phyloP scores from a whole-genome alignment of 1,284 basidiomycete species.

The Malassezia equina region DNA sequence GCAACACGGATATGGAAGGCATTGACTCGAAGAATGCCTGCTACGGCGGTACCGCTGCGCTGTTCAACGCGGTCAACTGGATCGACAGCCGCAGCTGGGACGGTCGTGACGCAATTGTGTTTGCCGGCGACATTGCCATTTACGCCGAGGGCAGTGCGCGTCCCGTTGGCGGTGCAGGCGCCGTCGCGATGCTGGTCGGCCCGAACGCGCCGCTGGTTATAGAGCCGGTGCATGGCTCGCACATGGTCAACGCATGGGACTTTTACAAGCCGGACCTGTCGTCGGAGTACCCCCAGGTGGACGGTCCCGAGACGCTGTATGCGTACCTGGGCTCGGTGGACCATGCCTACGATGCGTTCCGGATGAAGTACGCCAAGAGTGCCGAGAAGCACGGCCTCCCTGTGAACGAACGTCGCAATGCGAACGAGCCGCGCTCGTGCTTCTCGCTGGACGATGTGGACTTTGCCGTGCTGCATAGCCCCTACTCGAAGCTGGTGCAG shows the following conservation, averaged over 20 bases:
- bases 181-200: slow-evolving; percentile 85
- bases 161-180: slow-evolving; percentile 93
- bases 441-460: slow-evolving; percentile 62
- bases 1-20: slow-evolving; percentile 95
- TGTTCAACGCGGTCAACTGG: slow-evolving; percentile 91
- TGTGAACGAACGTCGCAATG: slow-evolving; percentile 51
- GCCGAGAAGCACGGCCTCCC: slow-evolving; percentile 26
- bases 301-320: slow-evolving; percentile 89
- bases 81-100: slow-evolving; percentile 95
- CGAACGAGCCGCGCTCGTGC: slow-evolving; percentile 6
- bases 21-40: slow-evolving; percentile 99
- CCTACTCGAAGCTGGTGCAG: slow-evolving; percentile 96
- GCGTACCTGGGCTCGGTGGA: slow-evolving; percentile 92
- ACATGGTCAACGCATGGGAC: slow-evolving; percentile 88
- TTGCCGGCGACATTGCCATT: slow-evolving; percentile 93
- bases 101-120: slow-evolving; percentile 92
- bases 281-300: slow-evolving; percentile 83
- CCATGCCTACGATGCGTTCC: slow-evolving; percentile 74
- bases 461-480: slow-evolving; percentile 71
- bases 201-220: slow-evolving; percentile 88
- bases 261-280: slow-evolving; percentile 48
- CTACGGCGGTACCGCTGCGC: slow-evolving; percentile 93
- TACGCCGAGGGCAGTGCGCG: slow-evolving; percentile 92
- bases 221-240: slow-evolving; percentile 89
- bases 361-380: slow-evolving; percentile 64